phyloP scores from a whole-genome alignment of 768 basidiomycete species.

The Mycena metata region DNA sequence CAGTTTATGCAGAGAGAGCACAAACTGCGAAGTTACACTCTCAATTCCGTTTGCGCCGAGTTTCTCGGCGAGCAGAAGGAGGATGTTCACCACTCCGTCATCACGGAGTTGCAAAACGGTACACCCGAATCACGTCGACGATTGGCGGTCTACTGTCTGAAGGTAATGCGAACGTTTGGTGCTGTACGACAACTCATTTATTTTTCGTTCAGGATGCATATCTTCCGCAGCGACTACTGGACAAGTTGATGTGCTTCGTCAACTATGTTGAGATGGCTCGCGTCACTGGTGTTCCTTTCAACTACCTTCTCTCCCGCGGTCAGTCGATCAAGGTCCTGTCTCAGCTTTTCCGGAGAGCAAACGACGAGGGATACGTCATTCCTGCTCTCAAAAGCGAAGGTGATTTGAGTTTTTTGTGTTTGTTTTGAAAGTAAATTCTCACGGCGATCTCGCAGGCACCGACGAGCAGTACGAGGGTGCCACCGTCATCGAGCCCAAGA shows the following conservation, averaged over 20 bases:
- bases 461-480: slow-evolving; percentile 99
- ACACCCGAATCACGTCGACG: slow-evolving; percentile 93
- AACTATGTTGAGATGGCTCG: slow-evolving; percentile 99
- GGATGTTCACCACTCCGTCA: slow-evolving; percentile 98
- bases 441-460: slow-evolving; percentile 62
- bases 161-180: slow-evolving; percentile 62
- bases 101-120: slow-evolving; percentile 97
- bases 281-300: slow-evolving; percentile 99
- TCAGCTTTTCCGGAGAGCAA: slow-evolving; percentile 94
- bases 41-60: slow-evolving; percentile 98
- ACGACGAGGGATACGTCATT: slow-evolving; percentile 90
- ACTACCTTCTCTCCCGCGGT: slow-evolving; percentile 91
- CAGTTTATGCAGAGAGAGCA: slow-evolving; percentile 99
- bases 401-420: slow-evolving; percentile 42
- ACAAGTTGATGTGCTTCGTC: slow-evolving; percentile 99
- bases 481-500: slow-evolving; percentile 97
- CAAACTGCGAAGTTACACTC: slow-evolving; percentile 95
- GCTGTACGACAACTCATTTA: neutral
- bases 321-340: slow-evolving; percentile 99
- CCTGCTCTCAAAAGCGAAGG: slow-evolving; percentile 91
- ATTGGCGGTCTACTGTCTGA: slow-evolving; percentile 97
- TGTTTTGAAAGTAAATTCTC: neutral
- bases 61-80: slow-evolving; percentile 99
- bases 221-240: slow-evolving; percentile 93
- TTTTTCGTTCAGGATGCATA: slow-evolving; percentile 85